Base-by-base conservation (phyloP, 768 basidiomycete genomes). In the Russula sp. region DNA sequence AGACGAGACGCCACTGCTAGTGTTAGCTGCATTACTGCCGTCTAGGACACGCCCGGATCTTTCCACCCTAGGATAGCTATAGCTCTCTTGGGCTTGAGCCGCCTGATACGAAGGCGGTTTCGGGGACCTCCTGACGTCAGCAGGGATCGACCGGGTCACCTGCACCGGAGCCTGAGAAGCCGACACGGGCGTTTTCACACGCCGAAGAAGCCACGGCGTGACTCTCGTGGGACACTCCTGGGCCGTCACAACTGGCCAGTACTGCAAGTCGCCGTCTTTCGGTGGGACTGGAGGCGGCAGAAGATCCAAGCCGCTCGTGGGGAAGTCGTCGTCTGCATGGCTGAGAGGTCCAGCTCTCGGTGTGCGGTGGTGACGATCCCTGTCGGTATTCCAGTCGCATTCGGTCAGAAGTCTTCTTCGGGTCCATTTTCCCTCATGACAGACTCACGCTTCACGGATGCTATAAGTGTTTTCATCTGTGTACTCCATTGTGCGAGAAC, bases 121-220 rank as follows among this genome's bases (percentile, higher is more conserved):
- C 3, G 44, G 35, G 9, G 51, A 11, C 7, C 37, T n/a, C 10
- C 5, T 49, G 48, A 39, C n/a, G 32, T 53, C 62, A 50, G 45
- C 31, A 6, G 45, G 31, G 1, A 16, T 35, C 57, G 42, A 3
- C 7, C 4, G 49, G 7, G 42, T 31, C 14, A 39, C 18, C 40
- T 27, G 27, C 27, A 27, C 27, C 27, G 27, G 27, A 27, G 27
- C 27, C 27, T 45, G 52, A n/a, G 40, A 8, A 7, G 27, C 20
- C 34, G 45, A 34, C 32, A 44, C 35, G 7, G 57, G 42, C 20
- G 57, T 39, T 18, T 59, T 63, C 47, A 63, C 57, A 40, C 37
- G 57, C 32, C 62, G 57, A 7, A 54, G 22, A 9, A 63, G 57
- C 62, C 62, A 63, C 7, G 62, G 62, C 47, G 57, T 63, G 52